Percentiles rank a stretch among this genome's conserved stretches.
phyloP scores from a whole-genome alignment of 2,329 filamentous ascomycete genomes.

The Phialophora tarda region DNA sequence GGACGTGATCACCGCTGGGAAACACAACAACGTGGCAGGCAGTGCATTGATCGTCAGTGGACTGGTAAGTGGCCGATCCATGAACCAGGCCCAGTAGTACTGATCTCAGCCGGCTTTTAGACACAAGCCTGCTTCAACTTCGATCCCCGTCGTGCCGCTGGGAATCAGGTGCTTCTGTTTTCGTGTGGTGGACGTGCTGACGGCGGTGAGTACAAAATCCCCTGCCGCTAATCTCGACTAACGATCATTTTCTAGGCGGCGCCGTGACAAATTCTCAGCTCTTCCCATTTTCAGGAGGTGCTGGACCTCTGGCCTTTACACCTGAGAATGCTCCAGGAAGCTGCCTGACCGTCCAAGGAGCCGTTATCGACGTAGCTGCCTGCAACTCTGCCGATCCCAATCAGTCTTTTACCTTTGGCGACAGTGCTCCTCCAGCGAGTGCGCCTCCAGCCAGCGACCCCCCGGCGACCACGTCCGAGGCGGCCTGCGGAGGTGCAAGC shows the following conservation, averaged over 20 bases:
- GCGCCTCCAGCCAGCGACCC: not conserved
- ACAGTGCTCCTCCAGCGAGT: not conserved
- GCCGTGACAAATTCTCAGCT: constrained; percentile 30
- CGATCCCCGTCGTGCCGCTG: constrained; percentile 58
- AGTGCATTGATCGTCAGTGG: constrained; percentile 62
- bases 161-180: constrained; percentile 62
- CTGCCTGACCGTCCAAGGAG: constrained; percentile 28
- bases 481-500: not conserved
- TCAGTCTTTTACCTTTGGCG: constrained; percentile 30
- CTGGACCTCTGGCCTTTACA: constrained; percentile 25
- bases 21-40: constrained; percentile 57
- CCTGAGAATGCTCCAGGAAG: constrained; percentile 27
- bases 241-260: constrained; percentile 17
- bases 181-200: constrained; percentile 65
- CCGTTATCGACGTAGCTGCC: constrained; percentile 28
- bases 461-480: not conserved
- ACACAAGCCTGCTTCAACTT: constrained; percentile 66
- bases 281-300: constrained; percentile 28
- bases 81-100: not conserved
- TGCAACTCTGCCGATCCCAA: constrained; percentile 23
- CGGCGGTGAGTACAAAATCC: constrained; percentile 48
- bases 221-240: not conserved
- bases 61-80: constrained; percentile 45
- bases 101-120: constrained; percentile 32
- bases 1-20: constrained; percentile 59